A percentile compares a stretch with the other conserved stretches of the same genome.
Conservation (phyloP, 176 grass and related monocot species). For the Otatea glauca region DNA sequence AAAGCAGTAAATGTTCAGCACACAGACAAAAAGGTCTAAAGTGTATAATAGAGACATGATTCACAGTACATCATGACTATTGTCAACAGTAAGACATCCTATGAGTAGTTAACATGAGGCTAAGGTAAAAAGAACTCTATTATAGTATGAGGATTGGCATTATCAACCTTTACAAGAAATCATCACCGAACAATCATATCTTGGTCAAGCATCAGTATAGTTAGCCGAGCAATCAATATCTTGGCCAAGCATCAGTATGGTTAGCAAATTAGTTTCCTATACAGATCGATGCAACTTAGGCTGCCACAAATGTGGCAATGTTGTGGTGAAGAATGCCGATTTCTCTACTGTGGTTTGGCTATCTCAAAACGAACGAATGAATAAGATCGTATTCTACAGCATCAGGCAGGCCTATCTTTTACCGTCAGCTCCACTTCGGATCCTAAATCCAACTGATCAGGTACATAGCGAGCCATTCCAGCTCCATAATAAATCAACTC, state of each 20-base stretch:
- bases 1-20: too few species aligned
- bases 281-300: not conserved
- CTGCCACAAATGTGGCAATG: not conserved
- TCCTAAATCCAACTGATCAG: slow-evolving; percentile 39
- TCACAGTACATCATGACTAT: too few species aligned
- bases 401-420: not conserved
- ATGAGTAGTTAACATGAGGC: not conserved
- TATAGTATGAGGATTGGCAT: not conserved
- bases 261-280: not conserved
- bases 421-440: slow-evolving; percentile 28
- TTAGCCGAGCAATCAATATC: too few species aligned
- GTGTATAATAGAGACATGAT: too few species aligned
- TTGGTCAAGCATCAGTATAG: too few species aligned
- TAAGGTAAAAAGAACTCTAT: not conserved
- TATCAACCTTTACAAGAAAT: not conserved
- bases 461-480: slow-evolving; percentile 27
- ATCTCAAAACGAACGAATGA: not conserved
- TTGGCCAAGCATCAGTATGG: not conserved
- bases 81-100: not conserved
- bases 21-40: too few species aligned
- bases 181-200: not conserved
- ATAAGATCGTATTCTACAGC: not conserved
- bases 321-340: not conserved
- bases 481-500: slow-evolving; percentile 46
- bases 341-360: not conserved